Base-by-base conservation (phyloP, 257 asterid species). In the Plectranthus barbatus region DNA sequence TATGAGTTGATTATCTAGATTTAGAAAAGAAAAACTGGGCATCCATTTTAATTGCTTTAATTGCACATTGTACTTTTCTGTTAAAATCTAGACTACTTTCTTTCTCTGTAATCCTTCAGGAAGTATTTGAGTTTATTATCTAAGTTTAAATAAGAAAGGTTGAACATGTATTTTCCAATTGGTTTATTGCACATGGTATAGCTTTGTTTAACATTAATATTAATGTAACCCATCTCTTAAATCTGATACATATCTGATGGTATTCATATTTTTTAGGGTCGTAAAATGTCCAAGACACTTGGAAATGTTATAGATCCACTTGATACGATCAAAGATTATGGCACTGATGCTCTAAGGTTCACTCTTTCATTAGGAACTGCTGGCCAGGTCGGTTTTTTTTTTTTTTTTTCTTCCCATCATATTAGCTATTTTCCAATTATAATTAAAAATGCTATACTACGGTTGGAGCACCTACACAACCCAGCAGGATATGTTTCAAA, bases 261-360 rank as follows among this genome's bases (percentile, higher is more conserved):
- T 68, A 20, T 53, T 40, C 18, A 6, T 72, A 26, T 74, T 70
- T 50, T 77, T 69, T 84, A 92, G 97, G 99, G 99, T 2, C 83
- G 97, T 54, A 92, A 92, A 81, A 92, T 92, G 99, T 92, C 99
- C 33, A 92, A 92, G 76, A 79, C 99, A 19, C 78, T 92, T 45
- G 99, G 99, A 45, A 92, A 92, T 76, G 97, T 86, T 64, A 77
- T 86, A 62, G 95, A 92, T 81, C 99, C 97, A 50, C 83, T 89
- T 40, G 95, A 92, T 73, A 86, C 91, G 33, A 84, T 92, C 79
- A 79, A 69, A 62, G 97, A 89, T 53, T 92, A 84, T 70, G 99
- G 99, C 20, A 92, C 93, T 1, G 99, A 92, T 86, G 96, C 99
- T 78, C 74, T 92, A 64, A 87, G 97, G 50, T 92, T 88, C 81